A percentile compares a stretch with the other conserved stretches of the same genome.
Evolutionary conservation across 2,329 filamentous ascomycete genomes (phyloP).

Genomic region (Colletotrichum zoysiae): DNA sequence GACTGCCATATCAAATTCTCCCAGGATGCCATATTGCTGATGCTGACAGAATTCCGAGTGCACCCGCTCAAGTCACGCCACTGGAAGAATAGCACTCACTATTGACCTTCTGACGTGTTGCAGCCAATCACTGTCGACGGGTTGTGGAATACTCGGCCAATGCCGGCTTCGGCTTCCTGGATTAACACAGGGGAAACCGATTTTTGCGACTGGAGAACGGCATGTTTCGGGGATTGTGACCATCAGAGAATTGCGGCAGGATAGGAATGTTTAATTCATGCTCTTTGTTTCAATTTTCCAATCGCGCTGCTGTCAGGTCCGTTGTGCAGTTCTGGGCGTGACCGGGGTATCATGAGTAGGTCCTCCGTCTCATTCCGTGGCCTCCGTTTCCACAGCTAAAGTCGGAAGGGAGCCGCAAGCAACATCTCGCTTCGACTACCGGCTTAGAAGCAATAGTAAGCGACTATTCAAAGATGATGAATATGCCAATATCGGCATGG

Average conservation of each 20-base stretch:
- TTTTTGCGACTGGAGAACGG: background rate
- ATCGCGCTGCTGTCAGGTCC: background rate
- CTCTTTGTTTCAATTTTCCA: background rate
- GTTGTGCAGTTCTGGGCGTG: background rate
- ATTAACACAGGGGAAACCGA: background rate
- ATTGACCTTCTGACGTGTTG: background rate
- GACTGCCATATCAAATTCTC: fast-evolving
- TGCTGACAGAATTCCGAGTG: background rate
- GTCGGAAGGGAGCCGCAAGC: background rate
- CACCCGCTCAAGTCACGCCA: background rate
- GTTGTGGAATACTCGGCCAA: background rate
- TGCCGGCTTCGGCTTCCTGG: background rate
- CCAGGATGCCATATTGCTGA: background rate
- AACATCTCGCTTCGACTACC: background rate
- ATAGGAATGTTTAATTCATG: background rate
- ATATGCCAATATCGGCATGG: background rate
- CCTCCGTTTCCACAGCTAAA: background rate
- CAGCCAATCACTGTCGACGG: background rate
- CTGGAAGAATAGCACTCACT: too few species aligned
- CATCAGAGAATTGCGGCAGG: background rate
- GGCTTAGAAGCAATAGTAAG: background rate
- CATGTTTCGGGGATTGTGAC: background rate
- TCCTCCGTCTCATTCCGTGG: background rate
- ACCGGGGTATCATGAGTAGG: background rate
- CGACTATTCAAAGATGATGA: conserved; percentile 2